phyloP scores from a whole-genome alignment of 139 green algal species.

The Parachlorella kessleri region DNA sequence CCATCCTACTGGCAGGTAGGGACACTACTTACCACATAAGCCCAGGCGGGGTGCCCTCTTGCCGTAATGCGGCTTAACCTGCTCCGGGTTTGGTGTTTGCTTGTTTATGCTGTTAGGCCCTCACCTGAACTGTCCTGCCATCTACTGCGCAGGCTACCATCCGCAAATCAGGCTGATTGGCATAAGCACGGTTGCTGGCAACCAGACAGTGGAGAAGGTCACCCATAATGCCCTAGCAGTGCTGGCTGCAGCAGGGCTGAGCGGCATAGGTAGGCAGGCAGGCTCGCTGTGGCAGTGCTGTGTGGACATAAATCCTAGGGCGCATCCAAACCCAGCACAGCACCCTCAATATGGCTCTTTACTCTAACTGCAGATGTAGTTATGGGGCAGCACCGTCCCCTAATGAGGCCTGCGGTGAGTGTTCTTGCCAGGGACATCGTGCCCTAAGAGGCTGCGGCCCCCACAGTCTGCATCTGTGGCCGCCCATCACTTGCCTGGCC shows the following conservation, averaged over 20 bases:
- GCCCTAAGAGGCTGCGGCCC: no score
- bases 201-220: slow-evolving; percentile 84
- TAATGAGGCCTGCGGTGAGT: slow-evolving; percentile 60
- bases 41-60: no score
- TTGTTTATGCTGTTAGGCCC: no score
- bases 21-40: no score
- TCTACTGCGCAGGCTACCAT: slow-evolving; percentile 55
- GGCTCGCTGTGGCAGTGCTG: neutral
- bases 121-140: no score
- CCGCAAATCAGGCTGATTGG: slow-evolving; percentile 75
- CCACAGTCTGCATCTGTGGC: no score
- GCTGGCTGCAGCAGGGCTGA: slow-evolving; percentile 66
- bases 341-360: neutral
- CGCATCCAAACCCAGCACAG: neutral
- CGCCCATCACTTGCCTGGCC: no score
- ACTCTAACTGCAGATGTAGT: slow-evolving; percentile 63
- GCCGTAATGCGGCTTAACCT: no score
- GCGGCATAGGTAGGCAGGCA: slow-evolving; percentile 50
- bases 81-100: no score
- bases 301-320: no score
- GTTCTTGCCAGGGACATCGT: no score
- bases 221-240: slow-evolving; percentile 86
- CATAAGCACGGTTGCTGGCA: slow-evolving; percentile 87
- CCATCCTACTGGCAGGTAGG: slow-evolving; percentile 88
- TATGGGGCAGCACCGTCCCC: slow-evolving; percentile 66